Conservation (phyloP, 345 rosid genomes). For the Eutrema japonicum region DNA sequence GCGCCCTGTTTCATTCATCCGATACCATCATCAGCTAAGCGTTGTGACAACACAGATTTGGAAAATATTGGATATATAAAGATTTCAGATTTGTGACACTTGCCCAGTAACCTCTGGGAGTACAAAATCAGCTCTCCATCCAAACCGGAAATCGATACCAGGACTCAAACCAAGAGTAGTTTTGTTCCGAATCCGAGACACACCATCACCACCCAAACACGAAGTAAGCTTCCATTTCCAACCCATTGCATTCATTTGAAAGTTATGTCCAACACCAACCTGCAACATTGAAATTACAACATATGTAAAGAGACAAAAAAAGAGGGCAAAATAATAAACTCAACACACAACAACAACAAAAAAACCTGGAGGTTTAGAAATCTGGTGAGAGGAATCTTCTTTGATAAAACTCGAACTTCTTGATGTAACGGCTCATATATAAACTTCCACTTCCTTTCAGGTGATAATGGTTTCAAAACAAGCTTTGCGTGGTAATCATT, state of each 20-base stretch:
- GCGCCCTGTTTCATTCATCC: constrained; percentile 58
- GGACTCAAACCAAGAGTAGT: constrained; percentile 78
- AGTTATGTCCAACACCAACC: constrained; percentile 89
- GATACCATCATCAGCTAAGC: constrained; percentile 2
- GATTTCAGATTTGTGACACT: constrained; percentile 19
- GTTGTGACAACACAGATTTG: background rate
- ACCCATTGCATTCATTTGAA: constrained; percentile 70
- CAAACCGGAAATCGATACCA: constrained; percentile 82
- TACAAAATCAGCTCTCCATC: constrained; percentile 92
- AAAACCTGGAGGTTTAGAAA: constrained; percentile 83
- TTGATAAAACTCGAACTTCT: constrained; percentile 70
- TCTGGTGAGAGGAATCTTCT: constrained; percentile 83
- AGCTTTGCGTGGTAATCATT: constrained; percentile 87
- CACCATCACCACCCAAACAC: constrained; percentile 85
- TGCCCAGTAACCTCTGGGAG: constrained; percentile 88
- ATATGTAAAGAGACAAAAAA: background rate
- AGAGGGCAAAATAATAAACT: background rate
- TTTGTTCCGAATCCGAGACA: constrained; percentile 81
- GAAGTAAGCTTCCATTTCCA: constrained; percentile 96
- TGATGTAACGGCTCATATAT: constrained; percentile 72
- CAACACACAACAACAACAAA: background rate
- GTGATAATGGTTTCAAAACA: constrained; percentile 78
- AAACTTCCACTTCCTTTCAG: constrained; percentile 81
- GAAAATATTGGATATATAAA: background rate
- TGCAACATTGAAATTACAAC: constrained; percentile 33